phyloP scores from a whole-genome alignment of 345 rosid species.

The Camelina sativa region DNA sequence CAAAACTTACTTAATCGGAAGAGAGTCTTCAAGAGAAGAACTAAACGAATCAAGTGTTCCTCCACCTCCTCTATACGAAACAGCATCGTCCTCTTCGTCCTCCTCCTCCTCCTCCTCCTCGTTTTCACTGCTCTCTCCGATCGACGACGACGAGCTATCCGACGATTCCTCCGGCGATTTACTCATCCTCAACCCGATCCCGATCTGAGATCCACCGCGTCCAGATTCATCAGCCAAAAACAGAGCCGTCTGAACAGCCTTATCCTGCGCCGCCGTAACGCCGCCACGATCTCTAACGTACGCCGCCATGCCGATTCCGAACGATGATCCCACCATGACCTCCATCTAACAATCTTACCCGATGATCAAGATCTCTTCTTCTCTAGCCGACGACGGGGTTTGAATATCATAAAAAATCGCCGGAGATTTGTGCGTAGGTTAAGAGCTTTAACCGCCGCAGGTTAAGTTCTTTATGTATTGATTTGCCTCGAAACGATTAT shows the following conservation, averaged over 20 bases:
- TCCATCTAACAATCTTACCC: constrained; percentile 44
- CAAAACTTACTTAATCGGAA: constrained; percentile 63
- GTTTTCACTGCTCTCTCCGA: constrained; percentile 61
- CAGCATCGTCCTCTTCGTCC: constrained; percentile 40
- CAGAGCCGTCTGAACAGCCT: constrained; percentile 31
- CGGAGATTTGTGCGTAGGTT: constrained; percentile 19
- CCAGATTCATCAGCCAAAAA: constrained; percentile 45
- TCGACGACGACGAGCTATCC: constrained; percentile 66
- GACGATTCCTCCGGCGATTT: constrained; percentile 45
- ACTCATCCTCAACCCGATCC: constrained; percentile 25
- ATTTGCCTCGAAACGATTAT: background rate
- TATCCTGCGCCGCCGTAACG: constrained; percentile 48
- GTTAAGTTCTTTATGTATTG: background rate
- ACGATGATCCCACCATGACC: constrained; percentile 60
- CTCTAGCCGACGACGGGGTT: too few species aligned
- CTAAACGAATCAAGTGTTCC: constrained; percentile 45
- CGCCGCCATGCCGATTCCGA: constrained; percentile 49
- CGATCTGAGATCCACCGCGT: constrained; percentile 30
- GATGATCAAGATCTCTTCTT: constrained; percentile 7
- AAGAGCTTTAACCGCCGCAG: constrained; percentile 27
- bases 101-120: constrained; percentile 42
- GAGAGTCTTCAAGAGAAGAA: constrained; percentile 65
- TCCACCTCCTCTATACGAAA: constrained; percentile 35
- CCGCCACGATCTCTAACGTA: constrained; percentile 45
- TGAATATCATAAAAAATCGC: background rate